Conservation (phyloP, 345 rosid genomes). For the Dipteronia sinensis region DNA sequence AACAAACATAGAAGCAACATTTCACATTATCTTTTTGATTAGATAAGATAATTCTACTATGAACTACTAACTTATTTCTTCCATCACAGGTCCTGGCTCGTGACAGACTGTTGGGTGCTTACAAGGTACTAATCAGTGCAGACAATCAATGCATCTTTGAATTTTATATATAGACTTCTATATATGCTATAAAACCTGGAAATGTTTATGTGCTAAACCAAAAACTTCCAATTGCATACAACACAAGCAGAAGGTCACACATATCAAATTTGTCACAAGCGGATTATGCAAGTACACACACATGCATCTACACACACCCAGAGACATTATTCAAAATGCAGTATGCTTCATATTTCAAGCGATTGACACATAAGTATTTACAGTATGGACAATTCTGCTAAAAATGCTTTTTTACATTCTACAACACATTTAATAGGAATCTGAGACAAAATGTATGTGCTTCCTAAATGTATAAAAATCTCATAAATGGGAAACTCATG, state of each 20-base stretch:
- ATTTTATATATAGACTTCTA: background rate
- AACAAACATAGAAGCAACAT: background rate
- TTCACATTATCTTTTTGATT: background rate
- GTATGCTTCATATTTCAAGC: conserved; percentile 15
- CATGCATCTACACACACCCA: background rate
- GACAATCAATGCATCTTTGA: background rate
- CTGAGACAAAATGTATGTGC: background rate
- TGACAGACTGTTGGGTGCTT: conserved; percentile 86
- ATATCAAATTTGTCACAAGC: background rate
- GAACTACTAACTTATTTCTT: conserved; percentile 15
- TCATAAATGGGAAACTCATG: conserved; percentile 7
- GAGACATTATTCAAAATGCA: background rate
- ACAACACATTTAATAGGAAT: background rate
- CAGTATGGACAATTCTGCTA: background rate
- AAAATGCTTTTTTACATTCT: background rate
- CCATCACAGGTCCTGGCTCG: conserved; percentile 83
- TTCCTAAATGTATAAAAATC: background rate
- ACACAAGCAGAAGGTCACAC: conserved; percentile 7
- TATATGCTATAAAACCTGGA: background rate
- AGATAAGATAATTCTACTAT: background rate
- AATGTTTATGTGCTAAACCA: conserved; percentile 9
- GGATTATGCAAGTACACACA: background rate
- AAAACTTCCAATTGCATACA: background rate
- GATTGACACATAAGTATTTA: background rate
- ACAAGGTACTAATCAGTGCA: conserved; percentile 60